These are phyloP conservation scores for Phaeolepiota aurea DNA, from an alignment of 768 basidiomycete species.

Conservation along the genomic window DNA sequence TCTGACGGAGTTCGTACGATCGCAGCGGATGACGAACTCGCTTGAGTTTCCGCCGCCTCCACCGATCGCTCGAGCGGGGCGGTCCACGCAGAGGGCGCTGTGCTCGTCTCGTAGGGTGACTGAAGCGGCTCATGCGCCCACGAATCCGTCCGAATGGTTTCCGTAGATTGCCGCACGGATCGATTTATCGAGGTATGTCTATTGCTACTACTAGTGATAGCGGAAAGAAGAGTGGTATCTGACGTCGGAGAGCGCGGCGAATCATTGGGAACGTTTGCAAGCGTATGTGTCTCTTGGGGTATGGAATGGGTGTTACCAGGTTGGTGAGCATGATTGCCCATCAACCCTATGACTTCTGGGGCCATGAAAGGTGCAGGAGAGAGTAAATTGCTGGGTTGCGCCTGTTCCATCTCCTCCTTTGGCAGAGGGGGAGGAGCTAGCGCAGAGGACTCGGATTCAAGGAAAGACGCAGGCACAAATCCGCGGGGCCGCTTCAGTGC, in stretches of 20 bases:
- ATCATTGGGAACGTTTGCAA: neutral
- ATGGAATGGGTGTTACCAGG: neutral
- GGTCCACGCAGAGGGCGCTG: constrained; percentile 4
- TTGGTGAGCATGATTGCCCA: too few relatives aligned
- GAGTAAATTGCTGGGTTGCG: constrained; percentile 1
- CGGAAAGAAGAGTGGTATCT: neutral
- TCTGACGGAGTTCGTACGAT: constrained; percentile 6
- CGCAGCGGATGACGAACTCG: constrained; percentile 2
- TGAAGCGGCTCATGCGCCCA: constrained; percentile 7
- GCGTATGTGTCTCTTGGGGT: neutral
- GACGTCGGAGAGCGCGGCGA: neutral
- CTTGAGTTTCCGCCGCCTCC: neutral
- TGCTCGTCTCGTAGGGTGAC: constrained; percentile 6
- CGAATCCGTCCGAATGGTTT: neutral
- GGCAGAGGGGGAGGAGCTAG: neutral
- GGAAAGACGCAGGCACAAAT: constrained; percentile 3
- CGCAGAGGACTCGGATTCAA: too few relatives aligned
- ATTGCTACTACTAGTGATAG: neutral
- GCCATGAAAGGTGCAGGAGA: neutral
- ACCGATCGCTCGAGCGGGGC: neutral
- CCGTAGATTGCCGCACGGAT: neutral
- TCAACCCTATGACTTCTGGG: too few relatives aligned
- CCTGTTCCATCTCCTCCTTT: neutral
- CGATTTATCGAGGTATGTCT: neutral
- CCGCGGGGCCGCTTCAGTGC: constrained; percentile 9